These are phyloP conservation scores for Diaporthe aspalathi DNA, from an alignment of 2,329 filamentous ascomycete genomes.

Conservation along the genomic window DNA sequence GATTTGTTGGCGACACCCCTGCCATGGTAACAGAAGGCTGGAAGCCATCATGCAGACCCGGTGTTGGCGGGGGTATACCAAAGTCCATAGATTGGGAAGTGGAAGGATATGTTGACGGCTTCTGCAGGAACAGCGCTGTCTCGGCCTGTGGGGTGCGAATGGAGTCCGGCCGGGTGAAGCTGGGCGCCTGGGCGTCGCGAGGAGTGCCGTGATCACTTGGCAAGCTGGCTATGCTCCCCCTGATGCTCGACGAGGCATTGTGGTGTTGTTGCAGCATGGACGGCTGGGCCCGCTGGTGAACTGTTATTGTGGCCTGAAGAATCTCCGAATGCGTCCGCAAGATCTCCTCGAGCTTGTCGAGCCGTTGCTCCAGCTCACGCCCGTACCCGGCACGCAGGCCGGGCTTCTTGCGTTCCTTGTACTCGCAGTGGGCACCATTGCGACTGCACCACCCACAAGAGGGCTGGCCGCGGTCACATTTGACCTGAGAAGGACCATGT, in stretches of 20 bases:
- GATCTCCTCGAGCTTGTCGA: constrained; percentile 76
- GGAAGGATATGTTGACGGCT: constrained; percentile 62
- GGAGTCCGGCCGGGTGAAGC: constrained; percentile 64
- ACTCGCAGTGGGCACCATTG: constrained; percentile 72
- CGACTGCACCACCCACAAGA: constrained; percentile 76
- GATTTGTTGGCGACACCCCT: constrained; percentile 54
- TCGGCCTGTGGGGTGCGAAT: constrained; percentile 64
- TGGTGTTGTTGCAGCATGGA: constrained; percentile 43
- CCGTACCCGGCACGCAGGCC: constrained; percentile 76
- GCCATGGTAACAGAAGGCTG: constrained; percentile 55
- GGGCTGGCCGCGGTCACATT: constrained; percentile 81
- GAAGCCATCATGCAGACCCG: constrained; percentile 62
- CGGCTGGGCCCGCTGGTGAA: constrained; percentile 46
- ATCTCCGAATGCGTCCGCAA: constrained; percentile 75
- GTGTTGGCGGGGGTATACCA: constrained; percentile 58
- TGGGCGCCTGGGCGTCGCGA: constrained; percentile 54
- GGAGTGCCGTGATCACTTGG: constrained; percentile 69
- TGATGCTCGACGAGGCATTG: constrained; percentile 54
- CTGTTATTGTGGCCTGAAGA: constrained; percentile 66
- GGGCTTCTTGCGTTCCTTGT: constrained; percentile 76
- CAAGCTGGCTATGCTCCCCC: constrained; percentile 62
- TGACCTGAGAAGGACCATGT: constrained; percentile 60
- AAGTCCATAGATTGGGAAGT: constrained; percentile 63
- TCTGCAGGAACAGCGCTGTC: constrained; percentile 71
- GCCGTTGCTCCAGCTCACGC: constrained; percentile 77